phyloP scores from a whole-genome alignment of 2,329 filamentous ascomycete species.

The Rhinocladiella similis region DNA sequence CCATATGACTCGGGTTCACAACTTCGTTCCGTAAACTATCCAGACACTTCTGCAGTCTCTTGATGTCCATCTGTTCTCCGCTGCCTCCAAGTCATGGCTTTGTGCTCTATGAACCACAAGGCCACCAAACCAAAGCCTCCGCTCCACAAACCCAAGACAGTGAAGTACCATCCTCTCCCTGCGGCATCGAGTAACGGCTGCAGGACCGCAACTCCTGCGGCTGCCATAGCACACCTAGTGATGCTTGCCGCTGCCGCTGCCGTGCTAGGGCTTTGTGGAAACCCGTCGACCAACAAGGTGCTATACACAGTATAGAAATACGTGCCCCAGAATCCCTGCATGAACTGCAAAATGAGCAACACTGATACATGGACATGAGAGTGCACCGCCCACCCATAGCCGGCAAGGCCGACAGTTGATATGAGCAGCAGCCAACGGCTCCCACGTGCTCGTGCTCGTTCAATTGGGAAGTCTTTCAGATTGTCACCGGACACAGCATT shows the following conservation, averaged over 20 bases:
- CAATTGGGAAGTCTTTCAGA: constrained; percentile 44
- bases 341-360: constrained; percentile 40
- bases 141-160: constrained; percentile 27
- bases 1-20: too few species aligned
- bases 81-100: constrained; percentile 17
- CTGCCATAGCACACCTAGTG: constrained; percentile 39
- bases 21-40: too few species aligned
- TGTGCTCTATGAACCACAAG: constrained; percentile 13
- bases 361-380: constrained; percentile 35
- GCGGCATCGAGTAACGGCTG: constrained; percentile 37
- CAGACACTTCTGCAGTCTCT: neutral
- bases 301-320: constrained; percentile 38
- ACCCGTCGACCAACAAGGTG: constrained; percentile 40
- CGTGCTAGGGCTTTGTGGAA: constrained; percentile 38
- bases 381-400: constrained; percentile 37
- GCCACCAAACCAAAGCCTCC: constrained; percentile 8
- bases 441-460: constrained; percentile 36
- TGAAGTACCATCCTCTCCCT: constrained; percentile 34
- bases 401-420: constrained; percentile 23
- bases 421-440: constrained; percentile 12
- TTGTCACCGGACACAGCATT: constrained; percentile 9
- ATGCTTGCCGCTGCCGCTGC: constrained; percentile 41
- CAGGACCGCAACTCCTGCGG: constrained; percentile 36
- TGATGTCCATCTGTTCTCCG: neutral
- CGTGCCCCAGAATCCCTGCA: constrained; percentile 39